phyloP scores from a whole-genome alignment of 2,329 filamentous ascomycete species.

The Aspergillus clavatus region DNA sequence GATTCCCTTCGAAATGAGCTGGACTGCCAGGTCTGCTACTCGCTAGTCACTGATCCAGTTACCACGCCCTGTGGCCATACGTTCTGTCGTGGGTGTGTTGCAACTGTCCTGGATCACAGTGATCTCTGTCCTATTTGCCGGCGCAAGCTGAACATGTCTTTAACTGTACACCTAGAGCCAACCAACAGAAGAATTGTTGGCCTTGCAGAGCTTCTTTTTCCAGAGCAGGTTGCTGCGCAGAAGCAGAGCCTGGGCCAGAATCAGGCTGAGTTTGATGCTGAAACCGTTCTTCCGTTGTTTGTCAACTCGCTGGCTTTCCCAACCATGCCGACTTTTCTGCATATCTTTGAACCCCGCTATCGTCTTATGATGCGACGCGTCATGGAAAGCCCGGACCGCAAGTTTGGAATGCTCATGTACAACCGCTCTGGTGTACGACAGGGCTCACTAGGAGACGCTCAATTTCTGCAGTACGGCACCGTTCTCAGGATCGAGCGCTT shows the following conservation, averaged over 20 bases:
- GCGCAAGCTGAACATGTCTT: conserved; percentile 53
- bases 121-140: conserved; percentile 77
- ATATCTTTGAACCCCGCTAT: conserved; percentile 91
- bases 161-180: conserved; percentile 46
- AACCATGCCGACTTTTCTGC: conserved; percentile 75
- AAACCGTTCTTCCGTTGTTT: conserved; percentile 66
- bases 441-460: conserved; percentile 48
- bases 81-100: conserved; percentile 75
- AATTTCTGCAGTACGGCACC: conserved; percentile 72
- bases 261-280: conserved; percentile 48
- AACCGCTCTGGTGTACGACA: conserved; percentile 52
- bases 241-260: conserved; percentile 55
- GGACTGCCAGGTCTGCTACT: conserved; percentile 86
- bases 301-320: conserved; percentile 80
- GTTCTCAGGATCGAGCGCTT: conserved; percentile 69
- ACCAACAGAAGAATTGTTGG: conserved; percentile 60
- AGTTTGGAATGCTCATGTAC: conserved; percentile 81
- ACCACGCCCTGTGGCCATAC: conserved; percentile 87
- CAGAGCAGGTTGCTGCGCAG: conserved; percentile 58
- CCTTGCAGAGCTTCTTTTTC: conserved; percentile 65
- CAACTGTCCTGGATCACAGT: conserved; percentile 70
- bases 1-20: conserved; percentile 63
- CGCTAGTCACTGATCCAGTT: conserved; percentile 72
- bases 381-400: conserved; percentile 62
- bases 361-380: conserved; percentile 80